Conservation (phyloP, 2,329 filamentous ascomycete genomes). For the Lithohypha guttulata region DNA sequence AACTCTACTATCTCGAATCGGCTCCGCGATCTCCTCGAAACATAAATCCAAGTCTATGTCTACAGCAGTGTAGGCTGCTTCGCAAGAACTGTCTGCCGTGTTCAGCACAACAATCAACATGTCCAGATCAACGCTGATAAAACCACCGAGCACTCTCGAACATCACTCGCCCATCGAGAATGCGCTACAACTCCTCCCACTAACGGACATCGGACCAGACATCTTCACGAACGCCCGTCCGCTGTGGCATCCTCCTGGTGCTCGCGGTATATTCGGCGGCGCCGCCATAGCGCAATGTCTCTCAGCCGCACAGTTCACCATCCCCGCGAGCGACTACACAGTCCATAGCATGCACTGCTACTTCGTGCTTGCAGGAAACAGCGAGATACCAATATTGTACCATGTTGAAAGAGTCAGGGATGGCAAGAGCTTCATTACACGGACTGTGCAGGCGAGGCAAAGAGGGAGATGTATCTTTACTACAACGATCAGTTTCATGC, state of each 20-base stretch:
- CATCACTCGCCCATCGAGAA: conserved; percentile 77
- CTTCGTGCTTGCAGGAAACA: conserved; percentile 84
- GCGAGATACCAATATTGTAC: conserved; percentile 77
- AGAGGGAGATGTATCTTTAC: conserved; percentile 86
- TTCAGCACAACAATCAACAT: neutral
- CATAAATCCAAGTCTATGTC: no score
- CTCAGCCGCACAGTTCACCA: conserved; percentile 76
- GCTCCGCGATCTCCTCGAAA: no score
- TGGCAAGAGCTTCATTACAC: conserved; percentile 77
- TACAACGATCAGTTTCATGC: conserved; percentile 80
- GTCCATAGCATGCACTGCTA: conserved; percentile 99
- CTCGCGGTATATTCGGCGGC: conserved; percentile 87
- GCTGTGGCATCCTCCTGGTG: conserved; percentile 84
- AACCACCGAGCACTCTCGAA: conserved; percentile 61
- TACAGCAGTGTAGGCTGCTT: no score
- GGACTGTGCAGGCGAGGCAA: conserved; percentile 93
- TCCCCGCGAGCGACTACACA: conserved; percentile 59
- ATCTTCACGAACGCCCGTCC: conserved; percentile 88
- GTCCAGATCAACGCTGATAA: conserved; percentile 49
- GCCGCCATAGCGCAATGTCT: conserved; percentile 88
- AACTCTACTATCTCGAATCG: no score
- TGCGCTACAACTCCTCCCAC: conserved; percentile 70
- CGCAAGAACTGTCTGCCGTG: no score
- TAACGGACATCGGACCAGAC: conserved; percentile 54
- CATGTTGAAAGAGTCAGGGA: conserved; percentile 90